These are phyloP conservation scores for Escovopsis sp. DNA, from an alignment of 2,329 filamentous ascomycete genomes.

Conservation along the genomic window DNA sequence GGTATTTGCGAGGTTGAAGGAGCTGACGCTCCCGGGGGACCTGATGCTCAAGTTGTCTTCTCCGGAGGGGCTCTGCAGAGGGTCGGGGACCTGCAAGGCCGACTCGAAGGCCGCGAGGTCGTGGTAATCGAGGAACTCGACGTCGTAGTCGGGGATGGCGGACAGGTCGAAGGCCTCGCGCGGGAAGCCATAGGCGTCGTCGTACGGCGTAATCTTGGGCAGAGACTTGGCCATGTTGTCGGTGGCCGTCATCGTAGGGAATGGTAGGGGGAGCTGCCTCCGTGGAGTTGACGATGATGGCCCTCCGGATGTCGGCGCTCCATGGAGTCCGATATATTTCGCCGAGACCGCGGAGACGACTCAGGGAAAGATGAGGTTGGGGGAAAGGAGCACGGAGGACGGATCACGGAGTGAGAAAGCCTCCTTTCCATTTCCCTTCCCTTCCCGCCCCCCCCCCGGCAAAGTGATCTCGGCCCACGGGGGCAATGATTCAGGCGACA, in stretches of 20 bases:
- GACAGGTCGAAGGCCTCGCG: constrained; percentile 51
- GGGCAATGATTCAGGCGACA: no score
- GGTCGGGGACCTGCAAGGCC: constrained; percentile 70
- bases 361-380: no score
- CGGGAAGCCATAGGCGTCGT: constrained; percentile 37
- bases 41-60: constrained; percentile 31
- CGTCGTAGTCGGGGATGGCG: constrained; percentile 62
- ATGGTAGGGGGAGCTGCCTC: constrained; percentile 7
- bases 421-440: no score
- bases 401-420: no score
- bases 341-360: no score
- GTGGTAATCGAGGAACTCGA: constrained; percentile 57
- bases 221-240: constrained; percentile 2
- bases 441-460: no score
- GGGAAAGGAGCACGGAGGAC: no score
- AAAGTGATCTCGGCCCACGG: no score
- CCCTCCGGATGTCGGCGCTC: not conserved
- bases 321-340: no score
- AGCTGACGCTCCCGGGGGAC: constrained; percentile 25
- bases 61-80: constrained; percentile 41
- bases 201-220: constrained; percentile 5
- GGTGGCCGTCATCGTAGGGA: not conserved
- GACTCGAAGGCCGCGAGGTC: constrained; percentile 66
- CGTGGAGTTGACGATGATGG: constrained; percentile 10
- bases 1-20: constrained; percentile 26